Conservation (phyloP, 768 basidiomycete species). For the Cantharellus anzutake region DNA sequence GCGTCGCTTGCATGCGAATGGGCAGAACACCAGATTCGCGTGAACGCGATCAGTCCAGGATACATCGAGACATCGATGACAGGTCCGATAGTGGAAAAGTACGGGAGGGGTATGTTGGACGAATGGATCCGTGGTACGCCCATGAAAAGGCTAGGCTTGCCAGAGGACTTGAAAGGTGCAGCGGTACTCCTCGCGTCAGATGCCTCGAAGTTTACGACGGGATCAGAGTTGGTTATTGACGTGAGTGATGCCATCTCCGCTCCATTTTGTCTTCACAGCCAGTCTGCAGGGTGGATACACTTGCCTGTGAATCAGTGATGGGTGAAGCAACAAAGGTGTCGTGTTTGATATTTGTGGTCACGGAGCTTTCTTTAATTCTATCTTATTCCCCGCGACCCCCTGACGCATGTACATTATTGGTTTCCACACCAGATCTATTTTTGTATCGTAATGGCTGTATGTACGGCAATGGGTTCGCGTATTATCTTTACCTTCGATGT, state of each 20-base stretch:
- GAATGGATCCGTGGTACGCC: constrained; percentile 76
- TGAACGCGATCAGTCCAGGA: constrained; percentile 74
- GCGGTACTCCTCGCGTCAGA: constrained; percentile 83
- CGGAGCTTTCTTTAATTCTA: too few species aligned
- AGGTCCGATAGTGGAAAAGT: constrained; percentile 54
- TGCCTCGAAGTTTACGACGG: constrained; percentile 80
- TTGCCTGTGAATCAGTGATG: too few species aligned
- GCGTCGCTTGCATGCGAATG: constrained; percentile 86
- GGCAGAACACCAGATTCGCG: constrained; percentile 77
- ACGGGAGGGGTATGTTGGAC: constrained; percentile 30
- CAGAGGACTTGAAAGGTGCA: constrained; percentile 84
- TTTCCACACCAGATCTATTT: too few species aligned
- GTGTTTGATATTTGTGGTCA: too few species aligned
- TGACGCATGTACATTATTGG: too few species aligned
- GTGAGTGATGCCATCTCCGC: constrained; percentile 25
- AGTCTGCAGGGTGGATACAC: too few species aligned
- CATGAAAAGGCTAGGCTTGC: constrained; percentile 81
- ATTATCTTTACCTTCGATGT: too few species aligned
- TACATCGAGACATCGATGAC: constrained; percentile 92
- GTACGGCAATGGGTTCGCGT: too few species aligned
- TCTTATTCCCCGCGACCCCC: too few species aligned
- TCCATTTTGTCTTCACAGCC: not conserved
- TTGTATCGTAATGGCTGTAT: too few species aligned
- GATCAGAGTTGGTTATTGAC: constrained; percentile 67
- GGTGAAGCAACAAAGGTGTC: too few species aligned